phyloP scores from a whole-genome alignment of 23 red algal species.

The Agarophyton chilense region DNA sequence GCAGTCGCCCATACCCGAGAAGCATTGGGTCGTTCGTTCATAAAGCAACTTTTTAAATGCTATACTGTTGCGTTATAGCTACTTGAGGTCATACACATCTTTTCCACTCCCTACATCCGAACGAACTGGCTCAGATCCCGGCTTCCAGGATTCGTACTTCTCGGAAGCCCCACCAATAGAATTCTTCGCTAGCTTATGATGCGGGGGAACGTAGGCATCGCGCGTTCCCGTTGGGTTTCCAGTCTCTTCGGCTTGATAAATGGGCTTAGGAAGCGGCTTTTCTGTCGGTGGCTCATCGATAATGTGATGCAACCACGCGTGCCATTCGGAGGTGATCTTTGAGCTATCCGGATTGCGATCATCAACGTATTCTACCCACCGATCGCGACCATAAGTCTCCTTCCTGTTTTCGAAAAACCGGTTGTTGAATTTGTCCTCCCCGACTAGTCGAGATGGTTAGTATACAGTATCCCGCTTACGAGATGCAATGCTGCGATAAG shows the following conservation, averaged over 20 bases:
- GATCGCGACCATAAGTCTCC: constrained; percentile 75
- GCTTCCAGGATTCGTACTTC: constrained; percentile 57
- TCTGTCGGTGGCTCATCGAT: constrained; percentile 42
- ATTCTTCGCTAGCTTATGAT: constrained; percentile 32
- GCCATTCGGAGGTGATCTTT: constrained; percentile 84
- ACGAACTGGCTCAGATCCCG: background rate
- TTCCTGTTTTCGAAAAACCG: constrained; percentile 88
- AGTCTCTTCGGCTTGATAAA: constrained; percentile 14
- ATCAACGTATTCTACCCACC: constrained; percentile 96
- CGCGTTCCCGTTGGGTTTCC: constrained; percentile 62
- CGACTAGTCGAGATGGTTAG: constrained; percentile 44
- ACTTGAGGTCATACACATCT: constrained; percentile 69
- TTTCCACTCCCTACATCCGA: background rate
- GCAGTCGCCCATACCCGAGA: too few species aligned
- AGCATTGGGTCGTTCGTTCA: background rate
- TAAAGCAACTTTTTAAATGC: background rate
- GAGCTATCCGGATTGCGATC: constrained; percentile 69
- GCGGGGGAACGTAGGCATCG: constrained; percentile 49
- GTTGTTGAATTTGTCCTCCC: constrained; percentile 88
- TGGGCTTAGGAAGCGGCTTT: constrained; percentile 33
- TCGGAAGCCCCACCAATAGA: constrained; percentile 21
- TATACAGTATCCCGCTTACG: background rate
- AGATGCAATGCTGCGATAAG: background rate
- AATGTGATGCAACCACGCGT: constrained; percentile 72
- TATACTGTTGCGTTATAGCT: background rate